Percentiles rank a stretch among this genome's conserved stretches.
These are phyloP conservation scores for Fusarium bactridioides DNA, from an alignment of 2,329 filamentous ascomycete genomes.

Conservation along the genomic window DNA sequence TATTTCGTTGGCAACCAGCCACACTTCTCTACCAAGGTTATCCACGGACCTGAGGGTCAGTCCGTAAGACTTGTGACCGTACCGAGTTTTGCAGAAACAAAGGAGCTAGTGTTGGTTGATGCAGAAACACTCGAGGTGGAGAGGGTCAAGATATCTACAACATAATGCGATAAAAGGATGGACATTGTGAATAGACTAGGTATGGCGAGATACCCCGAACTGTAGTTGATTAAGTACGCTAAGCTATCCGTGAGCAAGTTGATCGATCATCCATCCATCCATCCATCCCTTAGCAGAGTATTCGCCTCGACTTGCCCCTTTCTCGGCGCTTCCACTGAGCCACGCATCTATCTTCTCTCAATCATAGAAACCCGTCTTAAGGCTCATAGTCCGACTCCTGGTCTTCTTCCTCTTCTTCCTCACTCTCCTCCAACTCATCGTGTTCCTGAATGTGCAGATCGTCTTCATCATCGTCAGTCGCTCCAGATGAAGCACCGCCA, in stretches of 20 bases:
- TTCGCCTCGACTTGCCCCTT: not conserved
- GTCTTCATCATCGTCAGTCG: not conserved
- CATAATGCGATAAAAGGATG: slow-evolving; percentile 4
- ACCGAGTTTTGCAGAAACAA: slow-evolving; percentile 80
- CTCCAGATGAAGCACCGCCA: not conserved
- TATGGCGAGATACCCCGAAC: slow-evolving; percentile 27
- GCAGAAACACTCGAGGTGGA: slow-evolving; percentile 84
- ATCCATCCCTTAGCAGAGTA: not conserved
- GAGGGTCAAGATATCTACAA: slow-evolving; percentile 64
- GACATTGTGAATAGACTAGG: slow-evolving; percentile 12
- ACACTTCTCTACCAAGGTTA: slow-evolving; percentile 74
- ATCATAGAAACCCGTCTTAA: not conserved
- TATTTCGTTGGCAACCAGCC: slow-evolving; percentile 91
- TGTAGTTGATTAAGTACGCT: not conserved
- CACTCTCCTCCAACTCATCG: not conserved
- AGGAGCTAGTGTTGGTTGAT: slow-evolving; percentile 84
- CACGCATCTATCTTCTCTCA: not conserved
- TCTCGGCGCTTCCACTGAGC: not conserved
- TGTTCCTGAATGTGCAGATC: not conserved
- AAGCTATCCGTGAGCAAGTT: slow-evolving; percentile 1
- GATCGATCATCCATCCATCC: not conserved
- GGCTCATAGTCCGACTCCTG: slow-evolving; percentile 19
- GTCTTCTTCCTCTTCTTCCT: not conserved
- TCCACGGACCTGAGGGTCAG: slow-evolving; percentile 73
- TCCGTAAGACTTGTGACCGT: slow-evolving; percentile 80